Evolutionary conservation across 345 rosid species (phyloP), one percentile per base, ranked within the genome.

Genomic region (Eucalyptus tenuipes): DNA sequence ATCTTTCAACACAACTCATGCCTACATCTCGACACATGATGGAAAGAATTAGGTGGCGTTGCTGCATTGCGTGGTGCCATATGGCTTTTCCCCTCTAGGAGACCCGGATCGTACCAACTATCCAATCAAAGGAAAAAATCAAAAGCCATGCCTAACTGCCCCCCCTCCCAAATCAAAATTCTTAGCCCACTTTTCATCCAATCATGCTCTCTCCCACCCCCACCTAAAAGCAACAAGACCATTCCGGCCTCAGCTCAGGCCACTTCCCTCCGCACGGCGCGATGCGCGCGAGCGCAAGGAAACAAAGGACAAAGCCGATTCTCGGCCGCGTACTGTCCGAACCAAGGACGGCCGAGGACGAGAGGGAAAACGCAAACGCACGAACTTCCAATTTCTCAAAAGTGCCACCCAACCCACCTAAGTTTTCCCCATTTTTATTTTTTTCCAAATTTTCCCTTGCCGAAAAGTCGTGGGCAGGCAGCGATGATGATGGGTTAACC

Each of bases 11-110:
- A 37, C 22, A 18, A 37, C 4, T 75, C 27, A 3, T 4, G 7
- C 8, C 14, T 10, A 10, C 27, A 37, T 71, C 27, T 71, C 4
- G 8, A 5, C 7, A 37, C 14, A 0, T 0, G 4, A 5, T 6
- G 4, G 4, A 7, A 14, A 7, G 40, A 29, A 4, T 64, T 64
- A n/a, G 75, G 75, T 29, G 37, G 37, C 5, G 10, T 22, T 7
- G 24, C 24, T 1, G 4, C 55, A 52, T 52, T 52, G 55, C 4
- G 55, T 3, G 7, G 5, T 6, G 0, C 12, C 13, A 2, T 9
- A 55, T 55, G 61, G 13, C 29, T 55, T 55, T 55, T 55, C 5
- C 13, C 4, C 29, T 9, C 57, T 15, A 3, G 24, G 25, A 17
- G 13, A 33, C 81, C 80, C 2, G 10, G 24, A 66, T 7, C 1